Conservation (phyloP, 129 eudicot species). For the Oenanthe sinensis region DNA sequence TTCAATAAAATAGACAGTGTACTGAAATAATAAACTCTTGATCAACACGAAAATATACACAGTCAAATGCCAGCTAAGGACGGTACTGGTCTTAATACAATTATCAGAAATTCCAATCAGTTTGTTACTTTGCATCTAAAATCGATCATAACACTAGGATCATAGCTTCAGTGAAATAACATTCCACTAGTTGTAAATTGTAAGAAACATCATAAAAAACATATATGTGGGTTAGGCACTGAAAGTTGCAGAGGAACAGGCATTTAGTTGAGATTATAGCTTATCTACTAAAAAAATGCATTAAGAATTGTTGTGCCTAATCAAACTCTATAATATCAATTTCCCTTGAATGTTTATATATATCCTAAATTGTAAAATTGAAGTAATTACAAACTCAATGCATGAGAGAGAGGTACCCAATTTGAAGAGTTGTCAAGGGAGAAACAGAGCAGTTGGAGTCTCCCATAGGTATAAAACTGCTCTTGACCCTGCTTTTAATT, state of each 20-base stretch:
- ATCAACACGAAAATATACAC: no score
- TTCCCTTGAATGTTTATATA: background rate
- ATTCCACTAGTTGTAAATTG: background rate
- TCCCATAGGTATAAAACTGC: conserved; percentile 35
- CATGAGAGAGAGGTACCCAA: conserved; percentile 45
- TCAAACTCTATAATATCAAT: no score
- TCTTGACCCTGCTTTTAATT: conserved; percentile 24
- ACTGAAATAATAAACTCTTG: no score
- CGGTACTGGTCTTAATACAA: background rate
- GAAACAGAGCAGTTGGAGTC: conserved; percentile 41
- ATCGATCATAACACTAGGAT: background rate
- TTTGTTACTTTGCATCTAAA: background rate
- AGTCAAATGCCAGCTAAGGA: no score
- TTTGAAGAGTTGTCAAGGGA: conserved; percentile 67
- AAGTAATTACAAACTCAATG: background rate
- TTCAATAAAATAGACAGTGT: background rate
- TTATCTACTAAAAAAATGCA: no score
- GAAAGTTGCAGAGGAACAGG: no score
- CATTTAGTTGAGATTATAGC: no score
- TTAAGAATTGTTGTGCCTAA: no score
- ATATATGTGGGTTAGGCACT: no score
- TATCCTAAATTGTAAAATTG: background rate
- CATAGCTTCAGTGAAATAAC: background rate
- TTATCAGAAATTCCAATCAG: background rate
- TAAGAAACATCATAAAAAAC: no score